phyloP scores from a whole-genome alignment of 768 basidiomycete genomes.

The Porphyrellus cyaneotinctus region DNA sequence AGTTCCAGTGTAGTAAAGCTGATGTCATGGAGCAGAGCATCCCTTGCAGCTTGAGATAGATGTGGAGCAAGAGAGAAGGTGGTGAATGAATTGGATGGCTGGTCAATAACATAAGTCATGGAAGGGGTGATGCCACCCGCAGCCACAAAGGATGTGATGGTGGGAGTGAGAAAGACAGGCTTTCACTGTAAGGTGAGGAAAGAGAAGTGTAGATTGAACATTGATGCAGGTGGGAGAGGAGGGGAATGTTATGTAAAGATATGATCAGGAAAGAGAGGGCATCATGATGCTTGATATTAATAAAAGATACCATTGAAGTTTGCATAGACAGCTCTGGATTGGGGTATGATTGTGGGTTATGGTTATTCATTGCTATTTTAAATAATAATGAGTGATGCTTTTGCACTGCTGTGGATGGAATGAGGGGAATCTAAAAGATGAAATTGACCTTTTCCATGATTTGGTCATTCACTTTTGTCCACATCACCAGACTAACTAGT shows the following conservation, averaged over 20 bases:
- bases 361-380: constrained; percentile 30
- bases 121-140: constrained; percentile 75
- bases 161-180: constrained; percentile 59
- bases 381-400: constrained; percentile 23
- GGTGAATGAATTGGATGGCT: constrained; percentile 71
- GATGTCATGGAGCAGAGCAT: constrained; percentile 51
- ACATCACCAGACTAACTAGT: too few species aligned
- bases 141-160: constrained; percentile 54
- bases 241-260: constrained; percentile 17
- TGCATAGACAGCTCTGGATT: constrained; percentile 20
- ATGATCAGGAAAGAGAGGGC: constrained; percentile 9
- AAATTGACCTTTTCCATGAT: background rate
- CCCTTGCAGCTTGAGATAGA: constrained; percentile 41
- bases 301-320: constrained; percentile 15
- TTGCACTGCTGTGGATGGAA: constrained; percentile 2
- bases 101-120: constrained; percentile 81
- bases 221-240: constrained; percentile 37
- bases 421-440: constrained; percentile 11
- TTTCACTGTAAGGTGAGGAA: constrained; percentile 55
- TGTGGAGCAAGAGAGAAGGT: constrained; percentile 44
- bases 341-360: constrained; percentile 15
- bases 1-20: constrained; percentile 63
- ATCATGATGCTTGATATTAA: constrained; percentile 17
- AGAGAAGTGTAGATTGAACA: constrained; percentile 59
- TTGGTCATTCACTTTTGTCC: constrained; percentile 22